Base-by-base conservation (phyloP, 2,329 filamentous ascomycete genomes). In the Onygenales sp. region DNA sequence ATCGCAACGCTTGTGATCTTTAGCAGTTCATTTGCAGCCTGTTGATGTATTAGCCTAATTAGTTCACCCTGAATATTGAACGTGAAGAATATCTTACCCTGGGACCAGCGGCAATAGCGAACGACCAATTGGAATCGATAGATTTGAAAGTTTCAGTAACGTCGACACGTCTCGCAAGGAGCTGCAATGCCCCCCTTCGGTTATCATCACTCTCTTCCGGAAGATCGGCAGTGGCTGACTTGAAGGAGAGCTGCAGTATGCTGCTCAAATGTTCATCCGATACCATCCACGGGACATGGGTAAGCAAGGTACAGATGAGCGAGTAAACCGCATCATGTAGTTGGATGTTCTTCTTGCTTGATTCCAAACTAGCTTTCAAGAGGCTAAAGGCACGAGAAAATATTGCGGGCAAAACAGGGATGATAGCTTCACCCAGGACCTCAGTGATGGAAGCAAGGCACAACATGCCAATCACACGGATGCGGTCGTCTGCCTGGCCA, bases 361-460 rank as follows among this genome's bases (percentile, higher is more conserved):
- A 66, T 17, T 71, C 65, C 33, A 89, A 67, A 57, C 84, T 87
- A 54, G 78, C 71, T 49, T 83, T 75, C 48, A 97, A 78, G 60
- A 95, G 86, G 5, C 77, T 70, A 44, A 96, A 77, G 0, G 86
- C 80, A 57, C 81, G 84, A 0, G 85, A 83, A 42, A 96, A 80
- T 0, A 89, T 84, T 27, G 77, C 77, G 0, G 92, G 89, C 17
- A 97, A 74, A 0, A 96, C 78, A 0, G 90, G 87, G 17, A 97
- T 86, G 55, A 95, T 86, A 10, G 85, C 86, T 59, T 95, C 89
- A 54, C 87, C 85, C 40, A 97, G 76, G 7, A 95, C 89, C 61
- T 95, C 89, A 3, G 95, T 84, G 62, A 95, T 82, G 1, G 90
- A 95, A 2, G 92, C 86, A 54, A 98, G 78, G 65, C 90, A 96